A percentile compares a stretch with the other conserved stretches of the same genome.
These are phyloP conservation scores for Mycotypha africana DNA, from an alignment of 371 early-diverging fungal genomes.

Conservation along the genomic window DNA sequence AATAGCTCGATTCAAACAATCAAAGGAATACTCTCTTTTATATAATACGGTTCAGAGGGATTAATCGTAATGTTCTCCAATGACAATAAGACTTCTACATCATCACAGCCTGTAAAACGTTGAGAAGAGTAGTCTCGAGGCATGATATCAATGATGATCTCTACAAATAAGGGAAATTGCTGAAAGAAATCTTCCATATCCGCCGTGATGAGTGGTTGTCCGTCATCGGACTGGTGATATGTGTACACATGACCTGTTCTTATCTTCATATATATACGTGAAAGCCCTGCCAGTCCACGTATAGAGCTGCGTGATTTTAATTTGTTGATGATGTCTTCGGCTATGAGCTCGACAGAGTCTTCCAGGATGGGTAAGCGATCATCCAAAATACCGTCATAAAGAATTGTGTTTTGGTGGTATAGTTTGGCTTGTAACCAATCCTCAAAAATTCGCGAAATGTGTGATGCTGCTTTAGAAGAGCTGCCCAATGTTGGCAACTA, in stretches of 20 bases:
- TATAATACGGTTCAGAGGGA: constrained; percentile 19
- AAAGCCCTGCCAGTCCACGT: constrained; percentile 18
- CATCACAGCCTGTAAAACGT: constrained; percentile 6
- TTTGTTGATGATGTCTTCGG: constrained; percentile 26
- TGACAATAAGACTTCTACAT: constrained; percentile 19
- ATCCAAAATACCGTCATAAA: too few relatives aligned
- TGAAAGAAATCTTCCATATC: constrained; percentile 36
- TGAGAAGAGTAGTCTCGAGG: constrained; percentile 5
- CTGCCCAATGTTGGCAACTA: constrained; percentile 32
- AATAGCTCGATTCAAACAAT: background rate
- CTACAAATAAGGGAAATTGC: constrained; percentile 31
- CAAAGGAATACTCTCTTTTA: constrained; percentile 16
- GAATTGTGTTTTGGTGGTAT: constrained; percentile 12
- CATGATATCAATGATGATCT: constrained; percentile 24
- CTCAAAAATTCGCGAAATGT: constrained; percentile 31
- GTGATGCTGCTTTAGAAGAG: constrained; percentile 28
- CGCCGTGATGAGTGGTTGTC: constrained; percentile 24
- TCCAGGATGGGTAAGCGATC: constrained; percentile 27
- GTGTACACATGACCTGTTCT: constrained; percentile 28
- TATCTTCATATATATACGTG: constrained; percentile 19
- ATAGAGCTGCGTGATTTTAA: constrained; percentile 20
- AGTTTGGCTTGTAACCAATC: constrained; percentile 32
- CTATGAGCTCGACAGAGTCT: constrained; percentile 28
- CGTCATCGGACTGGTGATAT: constrained; percentile 26
- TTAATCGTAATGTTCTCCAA: constrained; percentile 27